Evolutionary conservation across 306 rosid genomes (phyloP).

Genomic region (Trifolium repens): DNA sequence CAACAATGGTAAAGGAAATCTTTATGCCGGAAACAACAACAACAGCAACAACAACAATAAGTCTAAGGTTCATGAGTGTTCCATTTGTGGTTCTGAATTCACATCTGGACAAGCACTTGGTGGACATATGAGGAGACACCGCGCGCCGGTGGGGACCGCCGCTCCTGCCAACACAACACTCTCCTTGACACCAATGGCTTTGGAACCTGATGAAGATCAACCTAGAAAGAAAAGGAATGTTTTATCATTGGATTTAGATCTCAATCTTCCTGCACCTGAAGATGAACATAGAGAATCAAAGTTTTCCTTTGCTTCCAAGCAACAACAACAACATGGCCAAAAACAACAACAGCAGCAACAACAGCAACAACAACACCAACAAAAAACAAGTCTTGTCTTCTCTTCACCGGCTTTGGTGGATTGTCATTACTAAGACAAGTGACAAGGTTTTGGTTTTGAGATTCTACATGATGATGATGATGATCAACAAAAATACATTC

Average conservation of each 20-base stretch:
- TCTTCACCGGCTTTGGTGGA: slow-evolving; percentile 85
- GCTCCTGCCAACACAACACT: slow-evolving; percentile 47
- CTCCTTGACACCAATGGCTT: slow-evolving; percentile 60
- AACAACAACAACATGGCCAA: slow-evolving; percentile 48
- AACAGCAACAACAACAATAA: slow-evolving; percentile 43
- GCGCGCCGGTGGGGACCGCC: slow-evolving; percentile 47
- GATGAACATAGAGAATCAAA: slow-evolving; percentile 73
- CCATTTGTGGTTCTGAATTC: slow-evolving; percentile 83
- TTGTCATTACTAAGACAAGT: slow-evolving; percentile 77
- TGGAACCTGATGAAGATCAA: slow-evolving; percentile 51
- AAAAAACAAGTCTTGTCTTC: slow-evolving; percentile 59
- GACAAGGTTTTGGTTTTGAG: slow-evolving; percentile 38
- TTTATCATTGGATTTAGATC: slow-evolving; percentile 82
- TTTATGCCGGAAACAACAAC: slow-evolving; percentile 7
- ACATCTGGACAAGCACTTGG: slow-evolving; percentile 91
- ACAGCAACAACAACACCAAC: slow-evolving; percentile 42
- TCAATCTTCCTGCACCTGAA: slow-evolving; percentile 97
- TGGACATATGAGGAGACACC: slow-evolving; percentile 92
- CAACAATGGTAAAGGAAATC: slow-evolving; percentile 48
- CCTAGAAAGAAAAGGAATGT: slow-evolving; percentile 61
- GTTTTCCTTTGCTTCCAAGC: slow-evolving; percentile 64
- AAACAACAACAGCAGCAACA: slow-evolving; percentile 42
- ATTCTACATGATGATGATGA: slow-evolving; percentile 25
- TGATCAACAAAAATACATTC: slow-evolving; percentile 28
- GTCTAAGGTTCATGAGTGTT: slow-evolving; percentile 80